Percentiles rank a stretch among this genome's conserved stretches.
phyloP scores from a whole-genome alignment of 129 eudicot species.

The Lonicera japonica region DNA sequence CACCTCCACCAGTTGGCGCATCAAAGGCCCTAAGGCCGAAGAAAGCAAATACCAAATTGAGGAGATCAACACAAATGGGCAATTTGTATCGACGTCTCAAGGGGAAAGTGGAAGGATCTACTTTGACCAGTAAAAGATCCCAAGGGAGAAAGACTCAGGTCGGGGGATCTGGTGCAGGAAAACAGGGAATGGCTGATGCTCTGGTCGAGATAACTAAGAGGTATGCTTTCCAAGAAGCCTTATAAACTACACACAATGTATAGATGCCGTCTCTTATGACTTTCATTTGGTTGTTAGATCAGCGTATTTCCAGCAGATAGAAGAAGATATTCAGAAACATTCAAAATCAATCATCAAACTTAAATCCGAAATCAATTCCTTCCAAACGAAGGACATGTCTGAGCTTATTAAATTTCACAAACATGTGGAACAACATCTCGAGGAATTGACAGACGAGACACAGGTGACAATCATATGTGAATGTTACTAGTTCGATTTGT shows the following conservation, averaged over 20 bases:
- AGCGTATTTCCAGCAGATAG: not conserved
- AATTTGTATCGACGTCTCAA: not conserved
- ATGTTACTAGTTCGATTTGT: not conserved
- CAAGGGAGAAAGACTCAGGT: not conserved
- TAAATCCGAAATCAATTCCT: not conserved
- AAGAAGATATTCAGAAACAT: conserved; percentile 5
- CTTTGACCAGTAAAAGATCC: not conserved
- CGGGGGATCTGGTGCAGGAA: not conserved
- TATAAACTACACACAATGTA: too few species aligned
- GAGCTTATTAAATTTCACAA: conserved; percentile 1
- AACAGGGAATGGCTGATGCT: conserved; percentile 2
- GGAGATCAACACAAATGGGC: not conserved
- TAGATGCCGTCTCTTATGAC: not conserved
- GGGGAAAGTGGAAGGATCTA: conserved; percentile 1
- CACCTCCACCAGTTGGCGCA: not conserved
- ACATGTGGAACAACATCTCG: conserved; percentile 9
- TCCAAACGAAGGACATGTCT: conserved; percentile 3
- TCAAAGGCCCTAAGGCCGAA: not conserved
- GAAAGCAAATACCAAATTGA: not conserved
- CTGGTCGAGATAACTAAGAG: not conserved
- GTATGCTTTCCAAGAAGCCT: not conserved
- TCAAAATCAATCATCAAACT: not conserved
- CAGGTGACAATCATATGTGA: not conserved
- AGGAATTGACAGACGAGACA: conserved; percentile 1
- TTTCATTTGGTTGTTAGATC: not conserved